phyloP scores from a whole-genome alignment of 2,329 filamentous ascomycete genomes.

The Orbilia blumenaviensis region DNA sequence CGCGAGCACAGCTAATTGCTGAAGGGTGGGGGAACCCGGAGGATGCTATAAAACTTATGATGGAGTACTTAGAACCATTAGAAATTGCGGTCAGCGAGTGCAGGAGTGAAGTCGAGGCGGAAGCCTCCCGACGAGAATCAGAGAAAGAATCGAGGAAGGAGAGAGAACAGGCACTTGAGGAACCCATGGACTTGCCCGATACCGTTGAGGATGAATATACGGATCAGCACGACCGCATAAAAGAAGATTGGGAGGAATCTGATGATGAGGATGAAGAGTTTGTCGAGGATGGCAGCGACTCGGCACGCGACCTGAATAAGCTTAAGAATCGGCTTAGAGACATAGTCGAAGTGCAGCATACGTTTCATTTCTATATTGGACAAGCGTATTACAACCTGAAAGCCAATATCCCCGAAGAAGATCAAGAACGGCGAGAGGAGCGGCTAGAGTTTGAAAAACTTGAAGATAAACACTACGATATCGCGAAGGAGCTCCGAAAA shows the following conservation, averaged over 20 bases:
- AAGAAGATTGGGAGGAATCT: constrained; percentile 60
- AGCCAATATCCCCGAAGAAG: constrained; percentile 68
- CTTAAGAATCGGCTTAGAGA: constrained; percentile 38
- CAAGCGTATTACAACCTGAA: constrained; percentile 42
- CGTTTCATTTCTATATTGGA: constrained; percentile 46
- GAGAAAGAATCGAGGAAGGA: constrained; percentile 56
- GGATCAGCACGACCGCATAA: constrained; percentile 14
- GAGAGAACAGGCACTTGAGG: background rate
- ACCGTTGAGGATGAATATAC: constrained; percentile 28
- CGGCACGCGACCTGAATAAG: constrained; percentile 33
- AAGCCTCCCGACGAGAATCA: constrained; percentile 62
- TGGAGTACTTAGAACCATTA: constrained; percentile 62
- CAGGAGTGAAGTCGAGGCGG: constrained; percentile 69
- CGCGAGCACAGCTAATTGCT: constrained; percentile 77
- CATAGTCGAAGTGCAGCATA: constrained; percentile 35
- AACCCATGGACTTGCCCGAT: background rate
- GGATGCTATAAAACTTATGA: constrained; percentile 77
- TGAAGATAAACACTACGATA: constrained; percentile 70
- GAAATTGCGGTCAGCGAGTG: constrained; percentile 70
- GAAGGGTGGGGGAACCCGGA: constrained; percentile 63
- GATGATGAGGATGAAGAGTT: constrained; percentile 67
- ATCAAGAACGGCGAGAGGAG: constrained; percentile 76
- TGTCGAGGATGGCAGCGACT: constrained; percentile 68
- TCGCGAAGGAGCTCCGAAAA: constrained; percentile 76
- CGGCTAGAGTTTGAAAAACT: constrained; percentile 4